Percentiles rank a stretch among this genome's conserved stretches.
Evolutionary conservation across 768 basidiomycete genomes (phyloP).

Genomic region (Hypholoma sublateritium): DNA sequence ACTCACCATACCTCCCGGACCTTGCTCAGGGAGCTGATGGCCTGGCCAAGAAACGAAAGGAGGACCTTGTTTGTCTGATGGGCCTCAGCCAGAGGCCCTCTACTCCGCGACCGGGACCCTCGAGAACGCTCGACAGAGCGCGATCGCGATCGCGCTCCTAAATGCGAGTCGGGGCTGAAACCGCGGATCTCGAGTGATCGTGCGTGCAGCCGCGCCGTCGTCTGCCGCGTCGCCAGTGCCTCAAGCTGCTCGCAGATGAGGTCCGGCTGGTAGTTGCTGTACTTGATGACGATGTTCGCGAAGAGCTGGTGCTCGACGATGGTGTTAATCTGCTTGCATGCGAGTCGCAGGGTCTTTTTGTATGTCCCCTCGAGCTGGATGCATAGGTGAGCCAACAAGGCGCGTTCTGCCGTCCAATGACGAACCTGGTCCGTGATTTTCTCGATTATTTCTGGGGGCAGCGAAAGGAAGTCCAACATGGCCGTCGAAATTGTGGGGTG

Average conservation of each 20-base stretch:
- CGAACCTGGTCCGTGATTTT: constrained; percentile 15
- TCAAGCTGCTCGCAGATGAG: constrained; percentile 20
- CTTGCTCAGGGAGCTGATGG: constrained; percentile 19
- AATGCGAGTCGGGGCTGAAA: constrained; percentile 19
- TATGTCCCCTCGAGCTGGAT: constrained; percentile 13
- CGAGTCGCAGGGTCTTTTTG: constrained; percentile 17
- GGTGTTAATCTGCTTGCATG: constrained; percentile 15
- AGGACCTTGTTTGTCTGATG: constrained; percentile 15
- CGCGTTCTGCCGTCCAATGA: background rate
- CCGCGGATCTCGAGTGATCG: constrained; percentile 20
- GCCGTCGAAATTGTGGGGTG: background rate
- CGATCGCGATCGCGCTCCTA: constrained; percentile 19
- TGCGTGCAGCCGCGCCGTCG: constrained; percentile 12
- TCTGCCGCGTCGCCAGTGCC: constrained; percentile 16
- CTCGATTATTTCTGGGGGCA: constrained; percentile 18
- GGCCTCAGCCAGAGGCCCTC: constrained; percentile 18
- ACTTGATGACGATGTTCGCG: constrained; percentile 19
- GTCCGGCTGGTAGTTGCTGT: constrained; percentile 22
- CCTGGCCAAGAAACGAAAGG: constrained; percentile 16
- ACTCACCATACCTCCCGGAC: constrained; percentile 19
- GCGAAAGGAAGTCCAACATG: constrained; percentile 17
- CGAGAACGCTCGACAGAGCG: constrained; percentile 17
- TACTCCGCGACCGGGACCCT: constrained; percentile 18
- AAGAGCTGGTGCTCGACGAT: constrained; percentile 21
- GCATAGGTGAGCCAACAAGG: background rate